These are phyloP conservation scores for Colletotrichum tanaceti DNA, from an alignment of 2,329 filamentous ascomycete genomes.

Conservation along the genomic window DNA sequence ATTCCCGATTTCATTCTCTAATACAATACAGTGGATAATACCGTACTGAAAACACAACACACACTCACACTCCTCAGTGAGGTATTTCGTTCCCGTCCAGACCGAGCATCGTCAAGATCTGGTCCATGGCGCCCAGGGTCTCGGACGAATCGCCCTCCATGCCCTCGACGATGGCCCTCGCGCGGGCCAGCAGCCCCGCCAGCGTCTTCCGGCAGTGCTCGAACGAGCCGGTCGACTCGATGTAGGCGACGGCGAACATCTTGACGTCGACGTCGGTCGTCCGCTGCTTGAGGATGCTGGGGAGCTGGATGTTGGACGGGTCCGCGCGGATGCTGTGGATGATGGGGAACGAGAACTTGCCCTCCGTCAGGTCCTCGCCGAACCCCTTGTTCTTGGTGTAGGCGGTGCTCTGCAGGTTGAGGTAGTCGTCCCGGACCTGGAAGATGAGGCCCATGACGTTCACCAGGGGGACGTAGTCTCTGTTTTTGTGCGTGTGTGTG, in stretches of 20 bases:
- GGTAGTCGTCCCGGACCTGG: constrained; percentile 1
- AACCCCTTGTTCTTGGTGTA: constrained; percentile 10
- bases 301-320: not conserved
- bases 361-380: not conserved
- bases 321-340: constrained; percentile 6
- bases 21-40: too few relatives aligned
- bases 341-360: not conserved
- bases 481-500: too few relatives aligned
- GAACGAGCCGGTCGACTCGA: not conserved
- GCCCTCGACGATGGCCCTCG: not conserved
- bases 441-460: not conserved
- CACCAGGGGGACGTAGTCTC: not conserved
- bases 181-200: not conserved
- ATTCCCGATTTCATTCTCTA: too few relatives aligned
- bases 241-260: not conserved
- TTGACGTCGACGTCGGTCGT: constrained; percentile 1
- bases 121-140: not conserved
- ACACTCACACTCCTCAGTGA: not conserved
- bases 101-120: not conserved
- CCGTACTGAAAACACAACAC: not conserved
- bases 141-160: not conserved
- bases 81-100: not conserved
- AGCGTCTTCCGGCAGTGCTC: constrained; percentile 1
- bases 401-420: constrained; percentile 2
- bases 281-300: constrained; percentile 7